Percentiles rank a stretch among this genome's conserved stretches.
Evolutionary conservation across 129 eudicot species (phyloP).

Genomic region (Flaveria brownii): DNA sequence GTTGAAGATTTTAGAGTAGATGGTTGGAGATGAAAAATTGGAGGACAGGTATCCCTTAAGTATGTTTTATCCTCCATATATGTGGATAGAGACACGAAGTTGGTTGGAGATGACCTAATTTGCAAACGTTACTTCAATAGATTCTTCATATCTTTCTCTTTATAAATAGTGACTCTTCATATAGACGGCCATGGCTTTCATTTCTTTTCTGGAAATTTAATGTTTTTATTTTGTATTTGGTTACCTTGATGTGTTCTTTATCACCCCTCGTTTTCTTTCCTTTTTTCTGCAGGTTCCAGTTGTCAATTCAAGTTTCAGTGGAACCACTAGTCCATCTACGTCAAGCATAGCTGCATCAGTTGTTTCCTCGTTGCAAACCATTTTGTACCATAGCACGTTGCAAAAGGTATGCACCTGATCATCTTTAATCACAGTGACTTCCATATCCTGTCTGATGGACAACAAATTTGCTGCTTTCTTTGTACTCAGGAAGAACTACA

Average conservation of each 20-base stretch:
- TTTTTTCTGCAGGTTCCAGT: slow-evolving; percentile 49
- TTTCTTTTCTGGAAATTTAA: not conserved
- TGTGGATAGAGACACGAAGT: not conserved
- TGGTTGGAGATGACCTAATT: not conserved
- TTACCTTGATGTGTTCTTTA: not conserved
- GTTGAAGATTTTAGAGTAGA: not conserved
- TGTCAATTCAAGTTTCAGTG: slow-evolving; percentile 42
- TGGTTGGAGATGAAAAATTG: not conserved
- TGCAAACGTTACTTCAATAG: not conserved
- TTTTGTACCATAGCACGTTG: slow-evolving; percentile 76
- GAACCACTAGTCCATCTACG: slow-evolving; percentile 40
- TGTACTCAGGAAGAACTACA: slow-evolving; percentile 71
- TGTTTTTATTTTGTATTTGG: not conserved
- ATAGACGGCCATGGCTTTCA: not conserved
- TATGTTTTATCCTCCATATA: not conserved
- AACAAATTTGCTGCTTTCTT: slow-evolving; percentile 22
- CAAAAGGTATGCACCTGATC: slow-evolving; percentile 64
- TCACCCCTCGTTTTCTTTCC: slow-evolving; percentile 1
- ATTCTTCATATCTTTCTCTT: not conserved
- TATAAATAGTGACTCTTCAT: not conserved
- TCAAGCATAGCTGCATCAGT: slow-evolving; percentile 55
- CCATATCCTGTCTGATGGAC: slow-evolving; percentile 15
- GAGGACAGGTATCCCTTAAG: not conserved
- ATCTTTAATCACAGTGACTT: slow-evolving; percentile 14
- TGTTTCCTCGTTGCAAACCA: slow-evolving; percentile 78